Conservation (phyloP, 2,329 filamentous ascomycete species). For the Dactylonectria estremocensis region DNA sequence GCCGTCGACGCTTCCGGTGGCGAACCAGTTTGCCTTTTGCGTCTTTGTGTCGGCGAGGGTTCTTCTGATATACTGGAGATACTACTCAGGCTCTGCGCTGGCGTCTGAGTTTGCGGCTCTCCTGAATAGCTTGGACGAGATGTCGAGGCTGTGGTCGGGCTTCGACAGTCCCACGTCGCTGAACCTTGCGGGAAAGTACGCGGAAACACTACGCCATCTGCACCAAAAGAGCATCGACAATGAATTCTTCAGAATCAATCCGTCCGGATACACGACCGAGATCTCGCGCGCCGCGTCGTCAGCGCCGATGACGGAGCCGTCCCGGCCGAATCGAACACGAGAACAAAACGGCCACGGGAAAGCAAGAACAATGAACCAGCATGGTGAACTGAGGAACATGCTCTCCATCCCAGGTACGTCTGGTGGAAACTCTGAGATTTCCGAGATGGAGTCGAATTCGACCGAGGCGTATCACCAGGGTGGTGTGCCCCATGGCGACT, state of each 20-base stretch:
- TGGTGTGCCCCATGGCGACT: background rate
- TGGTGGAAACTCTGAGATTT: background rate
- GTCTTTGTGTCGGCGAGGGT: constrained; percentile 58
- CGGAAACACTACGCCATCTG: background rate
- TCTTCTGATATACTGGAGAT: constrained; percentile 53
- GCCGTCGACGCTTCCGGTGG: constrained; percentile 42
- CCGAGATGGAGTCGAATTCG: background rate
- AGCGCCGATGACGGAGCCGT: background rate
- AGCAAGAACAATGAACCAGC: background rate
- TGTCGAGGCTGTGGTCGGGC: constrained; percentile 40
- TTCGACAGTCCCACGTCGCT: background rate
- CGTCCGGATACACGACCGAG: constrained; percentile 32
- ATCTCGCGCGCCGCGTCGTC: constrained; percentile 18
- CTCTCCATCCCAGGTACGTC: background rate
- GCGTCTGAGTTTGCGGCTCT: constrained; percentile 42
- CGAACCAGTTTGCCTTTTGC: constrained; percentile 59
- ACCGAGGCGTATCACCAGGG: background rate
- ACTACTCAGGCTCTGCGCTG: constrained; percentile 39
- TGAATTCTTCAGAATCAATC: constrained; percentile 18
- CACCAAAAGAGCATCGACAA: constrained; percentile 19
- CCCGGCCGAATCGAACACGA: background rate
- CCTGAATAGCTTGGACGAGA: constrained; percentile 37
- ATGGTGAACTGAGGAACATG: background rate
- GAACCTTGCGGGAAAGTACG: constrained; percentile 21
- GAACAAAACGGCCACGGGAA: background rate